Percentiles rank a stretch among this genome's conserved stretches.
These are phyloP conservation scores for Parasitella parasitica DNA, from an alignment of 371 early-diverging fungal genomes.

Conservation along the genomic window DNA sequence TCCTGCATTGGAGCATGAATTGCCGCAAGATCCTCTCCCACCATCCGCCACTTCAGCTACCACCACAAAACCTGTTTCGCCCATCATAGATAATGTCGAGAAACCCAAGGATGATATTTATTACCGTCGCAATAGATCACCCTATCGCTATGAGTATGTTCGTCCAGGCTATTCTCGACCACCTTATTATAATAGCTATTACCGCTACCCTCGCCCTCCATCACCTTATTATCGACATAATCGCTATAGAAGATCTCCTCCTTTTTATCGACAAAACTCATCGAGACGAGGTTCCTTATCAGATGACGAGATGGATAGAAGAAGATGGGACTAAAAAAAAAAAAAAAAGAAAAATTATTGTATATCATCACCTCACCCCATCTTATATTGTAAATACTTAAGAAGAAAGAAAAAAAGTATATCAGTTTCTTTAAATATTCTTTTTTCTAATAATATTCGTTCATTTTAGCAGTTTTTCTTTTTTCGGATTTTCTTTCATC, in stretches of 20 bases:
- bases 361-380: neutral
- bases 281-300: slow-evolving; percentile 17
- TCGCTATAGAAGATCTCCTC: slow-evolving; percentile 5
- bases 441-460: too few species aligned
- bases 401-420: neutral
- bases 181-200: slow-evolving; percentile 2
- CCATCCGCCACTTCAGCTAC: neutral
- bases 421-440: too few species aligned
- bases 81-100: neutral
- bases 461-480: too few species aligned
- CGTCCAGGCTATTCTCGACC: slow-evolving; percentile 11
- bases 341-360: neutral
- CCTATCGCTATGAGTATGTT: slow-evolving; percentile 5
- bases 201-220: slow-evolving; percentile 4
- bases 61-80: neutral
- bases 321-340: slow-evolving; percentile 12
- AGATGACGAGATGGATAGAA: slow-evolving; percentile 21
- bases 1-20: neutral
- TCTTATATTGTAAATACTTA: neutral
- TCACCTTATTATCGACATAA: slow-evolving; percentile 10
- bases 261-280: neutral
- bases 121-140: neutral
- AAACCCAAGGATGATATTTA: slow-evolving; percentile 1
- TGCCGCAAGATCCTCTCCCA: neutral
- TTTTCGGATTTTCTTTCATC: too few species aligned